Evolutionary conservation across 805 yeast genomes (phyloP).

Genomic region (Danielia reshetovae): DNA sequence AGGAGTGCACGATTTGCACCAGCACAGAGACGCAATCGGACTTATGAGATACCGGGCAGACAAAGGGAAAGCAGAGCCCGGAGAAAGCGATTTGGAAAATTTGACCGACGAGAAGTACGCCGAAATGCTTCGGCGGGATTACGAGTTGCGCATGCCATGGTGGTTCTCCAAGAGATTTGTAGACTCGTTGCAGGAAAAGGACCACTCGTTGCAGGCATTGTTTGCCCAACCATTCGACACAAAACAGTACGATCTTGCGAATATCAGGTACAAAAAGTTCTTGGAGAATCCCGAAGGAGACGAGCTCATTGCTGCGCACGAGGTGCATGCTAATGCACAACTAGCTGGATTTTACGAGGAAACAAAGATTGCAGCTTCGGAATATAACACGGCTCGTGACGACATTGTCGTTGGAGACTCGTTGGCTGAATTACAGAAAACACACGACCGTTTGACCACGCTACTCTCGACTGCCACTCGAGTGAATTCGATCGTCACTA

Average conservation of each 20-base stretch:
- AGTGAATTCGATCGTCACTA: conserved; percentile 34
- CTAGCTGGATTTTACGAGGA: conserved; percentile 7
- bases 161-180: conserved; percentile 34
- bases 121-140: conserved; percentile 28
- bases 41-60: conserved; percentile 26
- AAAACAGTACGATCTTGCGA: conserved; percentile 33
- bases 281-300: conserved; percentile 13
- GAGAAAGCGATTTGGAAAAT: conserved; percentile 19
- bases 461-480: conserved; percentile 35
- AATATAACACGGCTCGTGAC: conserved; percentile 1
- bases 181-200: conserved; percentile 19
- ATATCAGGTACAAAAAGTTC: conserved; percentile 26
- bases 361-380: conserved; percentile 1
- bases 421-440: no score
- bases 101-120: conserved; percentile 27
- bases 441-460: conserved; percentile 6
- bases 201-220: conserved; percentile 15
- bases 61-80: conserved; percentile 24
- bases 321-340: conserved; percentile 4
- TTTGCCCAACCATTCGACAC: conserved; percentile 28
- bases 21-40: conserved; percentile 30
- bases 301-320: conserved; percentile 12
- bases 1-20: conserved; percentile 53
- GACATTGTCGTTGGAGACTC: no score
- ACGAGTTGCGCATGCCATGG: conserved; percentile 38